Percentiles rank a stretch among this genome's conserved stretches.
Evolutionary conservation across 805 yeast genomes (phyloP).

Genomic region (Wickerhamiella domercqiae): DNA sequence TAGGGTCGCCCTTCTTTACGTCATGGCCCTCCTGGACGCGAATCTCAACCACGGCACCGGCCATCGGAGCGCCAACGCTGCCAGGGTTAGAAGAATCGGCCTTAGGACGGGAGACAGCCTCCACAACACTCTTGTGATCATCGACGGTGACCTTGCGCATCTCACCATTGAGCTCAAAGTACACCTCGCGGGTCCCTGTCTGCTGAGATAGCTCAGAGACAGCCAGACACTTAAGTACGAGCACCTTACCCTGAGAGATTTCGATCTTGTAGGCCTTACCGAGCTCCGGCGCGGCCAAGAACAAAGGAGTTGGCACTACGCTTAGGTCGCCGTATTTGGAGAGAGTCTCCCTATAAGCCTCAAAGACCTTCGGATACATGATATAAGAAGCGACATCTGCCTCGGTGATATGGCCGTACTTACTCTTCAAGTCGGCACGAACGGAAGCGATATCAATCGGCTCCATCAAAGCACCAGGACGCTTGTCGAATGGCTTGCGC

Average conservation of each 20-base stretch:
- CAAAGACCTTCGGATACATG: slow-evolving; percentile 97
- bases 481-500: slow-evolving; percentile 72
- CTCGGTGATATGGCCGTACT: slow-evolving; percentile 67
- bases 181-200: slow-evolving; percentile 89
- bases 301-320: slow-evolving; percentile 82
- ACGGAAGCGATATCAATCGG: slow-evolving; percentile 69
- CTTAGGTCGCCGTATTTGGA: slow-evolving; percentile 85
- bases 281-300: slow-evolving; percentile 72
- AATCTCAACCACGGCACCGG: slow-evolving; percentile 93
- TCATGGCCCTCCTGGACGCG: slow-evolving; percentile 76
- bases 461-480: slow-evolving; percentile 84
- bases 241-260: slow-evolving; percentile 87
- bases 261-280: slow-evolving; percentile 81
- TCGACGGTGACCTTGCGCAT: slow-evolving; percentile 87
- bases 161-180: slow-evolving; percentile 97
- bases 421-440: slow-evolving; percentile 53
- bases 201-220: slow-evolving; percentile 73
- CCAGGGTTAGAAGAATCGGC: slow-evolving; percentile 77
- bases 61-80: slow-evolving; percentile 98
- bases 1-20: slow-evolving; percentile 91
- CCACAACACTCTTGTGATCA: slow-evolving; percentile 76
- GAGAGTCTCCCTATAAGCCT: slow-evolving; percentile 57
- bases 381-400: slow-evolving; percentile 86
- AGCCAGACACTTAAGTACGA: slow-evolving; percentile 83
- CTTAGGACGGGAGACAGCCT: slow-evolving; percentile 73